Percentiles rank a stretch among this genome's conserved stretches.
phyloP scores from a whole-genome alignment of 495 filamentous ascomycete species.

The Tuber brumale region DNA sequence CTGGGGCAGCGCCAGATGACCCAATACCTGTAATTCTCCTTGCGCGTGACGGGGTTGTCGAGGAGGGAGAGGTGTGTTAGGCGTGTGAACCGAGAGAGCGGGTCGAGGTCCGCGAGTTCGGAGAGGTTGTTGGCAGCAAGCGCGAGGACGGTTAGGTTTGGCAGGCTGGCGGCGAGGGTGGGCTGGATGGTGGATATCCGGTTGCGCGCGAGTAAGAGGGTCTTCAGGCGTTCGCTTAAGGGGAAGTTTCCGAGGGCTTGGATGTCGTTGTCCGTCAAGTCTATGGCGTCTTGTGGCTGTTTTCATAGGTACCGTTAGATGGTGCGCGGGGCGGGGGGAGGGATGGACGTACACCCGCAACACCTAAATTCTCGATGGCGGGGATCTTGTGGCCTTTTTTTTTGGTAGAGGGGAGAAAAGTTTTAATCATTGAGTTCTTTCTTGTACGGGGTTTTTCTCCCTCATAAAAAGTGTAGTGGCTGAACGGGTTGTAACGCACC shows the following conservation, averaged over 20 bases:
- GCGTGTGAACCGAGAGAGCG: slow-evolving; percentile 59
- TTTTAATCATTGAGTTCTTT: slow-evolving; percentile 64
- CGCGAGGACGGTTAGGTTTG: slow-evolving; percentile 69
- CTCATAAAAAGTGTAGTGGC: background rate
- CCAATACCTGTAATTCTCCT: slow-evolving; percentile 96
- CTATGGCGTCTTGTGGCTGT: slow-evolving; percentile 81
- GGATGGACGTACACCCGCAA: slow-evolving; percentile 65
- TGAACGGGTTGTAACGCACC: slow-evolving; percentile 71
- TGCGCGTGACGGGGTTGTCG: slow-evolving; percentile 87
- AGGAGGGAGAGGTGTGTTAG: slow-evolving; percentile 74
- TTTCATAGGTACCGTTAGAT: background rate
- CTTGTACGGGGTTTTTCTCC: background rate
- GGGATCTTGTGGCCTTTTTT: slow-evolving; percentile 94
- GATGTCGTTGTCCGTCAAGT: slow-evolving; percentile 98
- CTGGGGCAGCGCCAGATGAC: slow-evolving; percentile 76
- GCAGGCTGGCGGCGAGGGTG: slow-evolving; percentile 62
- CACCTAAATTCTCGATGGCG: slow-evolving; percentile 94
- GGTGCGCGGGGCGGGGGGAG: slow-evolving; percentile 11
- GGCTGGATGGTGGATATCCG: slow-evolving; percentile 74
- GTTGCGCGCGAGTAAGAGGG: slow-evolving; percentile 84
- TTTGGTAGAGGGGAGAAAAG: slow-evolving; percentile 47
- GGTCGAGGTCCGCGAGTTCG: slow-evolving; percentile 81
- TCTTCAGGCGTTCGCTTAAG: slow-evolving; percentile 76
- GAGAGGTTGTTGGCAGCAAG: slow-evolving; percentile 68
- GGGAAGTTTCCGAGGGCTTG: slow-evolving; percentile 84